Conservation (phyloP, 2,329 filamentous ascomycete species). For the Raffaelea arxii region DNA sequence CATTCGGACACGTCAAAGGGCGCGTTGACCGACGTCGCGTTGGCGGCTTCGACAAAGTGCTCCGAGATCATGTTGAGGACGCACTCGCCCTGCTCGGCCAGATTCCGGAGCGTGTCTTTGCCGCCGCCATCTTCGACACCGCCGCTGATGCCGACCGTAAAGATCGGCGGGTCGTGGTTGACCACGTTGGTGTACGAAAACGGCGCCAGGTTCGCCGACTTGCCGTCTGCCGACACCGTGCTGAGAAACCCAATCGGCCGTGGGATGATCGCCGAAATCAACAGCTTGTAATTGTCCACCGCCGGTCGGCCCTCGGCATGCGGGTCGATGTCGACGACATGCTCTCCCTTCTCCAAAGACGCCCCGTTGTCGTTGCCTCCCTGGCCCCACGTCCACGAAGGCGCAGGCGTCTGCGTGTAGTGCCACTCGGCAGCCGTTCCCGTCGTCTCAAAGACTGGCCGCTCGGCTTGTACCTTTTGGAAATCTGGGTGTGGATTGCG, state of each 20-base stretch:
- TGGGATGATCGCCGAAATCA: slow-evolving; percentile 76
- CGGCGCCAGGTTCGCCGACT: slow-evolving; percentile 64
- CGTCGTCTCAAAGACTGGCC: slow-evolving; percentile 50
- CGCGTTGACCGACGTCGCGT: slow-evolving; percentile 67
- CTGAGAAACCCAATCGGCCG: slow-evolving; percentile 65
- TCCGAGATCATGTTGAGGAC: slow-evolving; percentile 83
- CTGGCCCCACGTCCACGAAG: slow-evolving; percentile 55
- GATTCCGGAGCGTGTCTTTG: slow-evolving; percentile 73
- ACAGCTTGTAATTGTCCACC: slow-evolving; percentile 78
- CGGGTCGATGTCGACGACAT: slow-evolving; percentile 72
- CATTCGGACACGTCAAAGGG: slow-evolving; percentile 73
- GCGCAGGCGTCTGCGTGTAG: slow-evolving; percentile 53
- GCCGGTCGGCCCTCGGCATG: slow-evolving; percentile 59
- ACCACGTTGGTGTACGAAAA: slow-evolving; percentile 83
- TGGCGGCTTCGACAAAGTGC: slow-evolving; percentile 78
- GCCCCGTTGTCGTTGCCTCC: slow-evolving; percentile 47
- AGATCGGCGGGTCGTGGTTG: slow-evolving; percentile 78
- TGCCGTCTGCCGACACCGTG: slow-evolving; percentile 44
- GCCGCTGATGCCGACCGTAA: slow-evolving; percentile 48
- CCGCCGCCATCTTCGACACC: slow-evolving; percentile 41
- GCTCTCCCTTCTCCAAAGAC: slow-evolving; percentile 23
- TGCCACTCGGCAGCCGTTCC: slow-evolving; percentile 32
- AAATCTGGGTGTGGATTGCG: slow-evolving; percentile 68
- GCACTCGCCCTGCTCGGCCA: slow-evolving; percentile 64
- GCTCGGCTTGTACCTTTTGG: slow-evolving; percentile 57